Evolutionary conservation across 2,329 filamentous ascomycete species (phyloP).

Genomic region (Berkeleyomyces basicola): DNA sequence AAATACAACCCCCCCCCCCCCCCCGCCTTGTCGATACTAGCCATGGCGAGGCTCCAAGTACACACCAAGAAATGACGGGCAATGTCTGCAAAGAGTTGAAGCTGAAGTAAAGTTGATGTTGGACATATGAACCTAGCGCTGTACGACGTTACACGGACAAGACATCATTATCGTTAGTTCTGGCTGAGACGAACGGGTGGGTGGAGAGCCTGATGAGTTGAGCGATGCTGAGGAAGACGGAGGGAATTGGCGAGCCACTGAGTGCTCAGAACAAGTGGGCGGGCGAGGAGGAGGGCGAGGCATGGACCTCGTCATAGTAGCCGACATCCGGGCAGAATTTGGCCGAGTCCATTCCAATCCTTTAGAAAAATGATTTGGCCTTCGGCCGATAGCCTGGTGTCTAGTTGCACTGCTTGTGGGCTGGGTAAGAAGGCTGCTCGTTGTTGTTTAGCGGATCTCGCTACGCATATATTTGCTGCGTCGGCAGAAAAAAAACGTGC

Average conservation of each 20-base stretch:
- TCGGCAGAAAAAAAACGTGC: neutral
- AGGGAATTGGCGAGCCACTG: neutral
- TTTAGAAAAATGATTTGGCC: neutral
- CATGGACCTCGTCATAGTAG: neutral
- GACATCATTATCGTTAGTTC: neutral
- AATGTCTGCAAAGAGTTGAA: neutral
- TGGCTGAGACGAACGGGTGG: neutral
- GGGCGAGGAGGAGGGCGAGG: neutral
- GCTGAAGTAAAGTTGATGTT: constrained; percentile 3
- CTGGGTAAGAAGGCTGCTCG: neutral
- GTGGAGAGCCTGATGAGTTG: neutral
- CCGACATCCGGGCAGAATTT: neutral
- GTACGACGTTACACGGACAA: constrained; percentile 5
- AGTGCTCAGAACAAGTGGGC: neutral
- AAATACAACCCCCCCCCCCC: too few species aligned
- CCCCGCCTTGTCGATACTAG: neutral
- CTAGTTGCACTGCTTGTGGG: neutral
- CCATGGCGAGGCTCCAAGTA: neutral
- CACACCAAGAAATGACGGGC: neutral
- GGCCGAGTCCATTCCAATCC: neutral
- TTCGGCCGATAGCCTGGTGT: neutral
- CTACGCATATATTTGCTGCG: neutral
- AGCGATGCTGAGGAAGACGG: neutral
- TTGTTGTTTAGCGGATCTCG: neutral
- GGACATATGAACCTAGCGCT: neutral